Evolutionary conservation across 1,284 basidiomycete species (phyloP).

Genomic region (Ceratorhiza oryzae-sativae): DNA sequence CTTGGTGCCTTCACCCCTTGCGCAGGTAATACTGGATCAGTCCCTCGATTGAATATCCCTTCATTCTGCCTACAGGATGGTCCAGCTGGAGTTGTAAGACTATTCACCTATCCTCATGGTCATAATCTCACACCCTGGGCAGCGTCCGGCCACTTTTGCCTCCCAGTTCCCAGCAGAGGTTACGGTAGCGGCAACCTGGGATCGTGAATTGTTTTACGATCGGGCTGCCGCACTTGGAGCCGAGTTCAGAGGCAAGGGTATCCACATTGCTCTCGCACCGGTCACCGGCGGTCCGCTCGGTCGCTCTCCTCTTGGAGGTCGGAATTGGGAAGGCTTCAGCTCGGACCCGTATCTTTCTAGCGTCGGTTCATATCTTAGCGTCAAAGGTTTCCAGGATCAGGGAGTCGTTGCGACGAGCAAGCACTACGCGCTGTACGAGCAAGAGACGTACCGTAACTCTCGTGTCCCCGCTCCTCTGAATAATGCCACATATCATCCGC

Average conservation of each 20-base stretch:
- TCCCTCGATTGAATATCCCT: constrained; percentile 56
- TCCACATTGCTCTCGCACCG: too few species aligned
- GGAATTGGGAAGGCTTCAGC: constrained; percentile 56
- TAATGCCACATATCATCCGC: neutral
- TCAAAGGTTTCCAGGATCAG: constrained; percentile 43
- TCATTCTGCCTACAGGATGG: constrained; percentile 71
- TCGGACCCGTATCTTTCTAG: constrained; percentile 45
- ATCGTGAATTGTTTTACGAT: constrained; percentile 39
- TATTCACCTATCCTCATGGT: too few species aligned
- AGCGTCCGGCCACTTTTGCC: constrained; percentile 46
- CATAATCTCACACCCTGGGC: too few species aligned
- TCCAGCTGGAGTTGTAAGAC: constrained; percentile 58
- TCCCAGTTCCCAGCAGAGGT: constrained; percentile 51
- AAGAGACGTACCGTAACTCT: constrained; percentile 39
- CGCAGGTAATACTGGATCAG: constrained; percentile 45
- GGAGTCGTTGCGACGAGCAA: constrained; percentile 59
- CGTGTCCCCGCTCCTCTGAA: constrained; percentile 48
- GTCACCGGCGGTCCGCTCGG: constrained; percentile 37
- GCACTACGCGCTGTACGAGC: constrained; percentile 46
- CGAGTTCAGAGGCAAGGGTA: constrained; percentile 45
- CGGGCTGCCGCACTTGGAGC: constrained; percentile 42
- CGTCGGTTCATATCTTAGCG: constrained; percentile 44
- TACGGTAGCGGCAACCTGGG: constrained; percentile 60
- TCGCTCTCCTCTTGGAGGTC: constrained; percentile 51
- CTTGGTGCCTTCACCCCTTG: neutral